Conservation (phyloP, 148 eudicot genomes). For the Nepenthes gracilis region DNA sequence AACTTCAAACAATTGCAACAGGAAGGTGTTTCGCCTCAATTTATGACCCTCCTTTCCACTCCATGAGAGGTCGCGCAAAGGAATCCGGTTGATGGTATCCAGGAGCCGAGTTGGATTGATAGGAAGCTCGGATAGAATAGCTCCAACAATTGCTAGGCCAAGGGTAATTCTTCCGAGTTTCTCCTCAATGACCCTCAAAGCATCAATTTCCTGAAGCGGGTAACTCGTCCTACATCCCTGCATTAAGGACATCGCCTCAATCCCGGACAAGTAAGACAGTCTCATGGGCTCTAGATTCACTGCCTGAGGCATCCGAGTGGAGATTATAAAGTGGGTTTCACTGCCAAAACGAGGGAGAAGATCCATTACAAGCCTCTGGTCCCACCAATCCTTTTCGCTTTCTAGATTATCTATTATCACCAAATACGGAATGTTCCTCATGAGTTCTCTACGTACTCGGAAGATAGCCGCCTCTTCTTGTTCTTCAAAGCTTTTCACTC, state of each 20-base stretch:
- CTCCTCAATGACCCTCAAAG: slow-evolving; percentile 78
- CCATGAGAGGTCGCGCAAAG: slow-evolving; percentile 51
- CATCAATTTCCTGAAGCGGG: slow-evolving; percentile 67
- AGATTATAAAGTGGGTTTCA: slow-evolving; percentile 83
- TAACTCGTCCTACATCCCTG: slow-evolving; percentile 51
- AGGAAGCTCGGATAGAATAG: slow-evolving; percentile 84
- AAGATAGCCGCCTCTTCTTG: slow-evolving; percentile 88
- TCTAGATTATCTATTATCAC: slow-evolving; percentile 86
- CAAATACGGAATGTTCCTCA: slow-evolving; percentile 81
- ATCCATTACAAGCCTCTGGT: slow-evolving; percentile 84
- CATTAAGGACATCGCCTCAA: slow-evolving; percentile 92
- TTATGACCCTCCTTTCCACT: slow-evolving; percentile 51
- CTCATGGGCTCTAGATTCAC: slow-evolving; percentile 86
- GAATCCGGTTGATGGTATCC: slow-evolving; percentile 84
- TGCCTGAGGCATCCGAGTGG: slow-evolving; percentile 67
- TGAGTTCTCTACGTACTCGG: slow-evolving; percentile 76
- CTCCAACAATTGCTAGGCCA: slow-evolving; percentile 81
- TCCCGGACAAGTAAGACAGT: slow-evolving; percentile 80
- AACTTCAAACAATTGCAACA: slow-evolving; percentile 87
- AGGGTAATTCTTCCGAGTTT: slow-evolving; percentile 86
- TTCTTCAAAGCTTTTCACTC: slow-evolving; percentile 77
- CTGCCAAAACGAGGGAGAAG: slow-evolving; percentile 94
- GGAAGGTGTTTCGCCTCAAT: slow-evolving; percentile 53
- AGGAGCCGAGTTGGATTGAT: slow-evolving; percentile 82
- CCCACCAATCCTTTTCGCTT: slow-evolving; percentile 98